Evolutionary conservation across 2,329 filamentous ascomycete genomes (phyloP).

Genomic region (Amylocarpus encephaloides): DNA sequence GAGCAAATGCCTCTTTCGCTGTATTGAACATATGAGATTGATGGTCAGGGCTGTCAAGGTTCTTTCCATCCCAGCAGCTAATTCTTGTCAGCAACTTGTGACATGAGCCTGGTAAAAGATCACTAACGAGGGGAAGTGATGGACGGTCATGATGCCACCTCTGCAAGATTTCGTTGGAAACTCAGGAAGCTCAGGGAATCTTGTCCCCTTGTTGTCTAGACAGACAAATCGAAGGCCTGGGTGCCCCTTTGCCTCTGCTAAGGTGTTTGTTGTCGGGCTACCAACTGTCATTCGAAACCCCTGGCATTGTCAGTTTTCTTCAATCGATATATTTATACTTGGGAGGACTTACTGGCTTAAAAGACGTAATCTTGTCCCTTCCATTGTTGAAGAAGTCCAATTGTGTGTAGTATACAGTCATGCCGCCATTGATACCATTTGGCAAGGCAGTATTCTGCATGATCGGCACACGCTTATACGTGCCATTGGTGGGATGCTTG

Average conservation of each 20-base stretch:
- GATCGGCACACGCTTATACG: slow-evolving; percentile 38
- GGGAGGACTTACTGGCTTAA: slow-evolving; percentile 36
- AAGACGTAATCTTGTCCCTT: slow-evolving; percentile 40
- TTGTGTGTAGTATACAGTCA: slow-evolving; percentile 35
- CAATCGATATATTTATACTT: not conserved
- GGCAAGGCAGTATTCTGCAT: slow-evolving; percentile 27
- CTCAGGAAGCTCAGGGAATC: slow-evolving; percentile 37
- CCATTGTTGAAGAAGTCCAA: slow-evolving; percentile 35
- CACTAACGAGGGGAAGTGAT: slow-evolving; percentile 45
- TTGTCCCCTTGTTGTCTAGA: slow-evolving; percentile 36
- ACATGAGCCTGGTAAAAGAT: not conserved
- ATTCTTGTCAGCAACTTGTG: not conserved
- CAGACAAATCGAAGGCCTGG: slow-evolving; percentile 51
- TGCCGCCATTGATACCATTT: slow-evolving; percentile 30
- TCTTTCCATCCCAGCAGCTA: slow-evolving; percentile 54
- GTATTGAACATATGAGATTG: slow-evolving; percentile 50
- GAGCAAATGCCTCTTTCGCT: slow-evolving; percentile 27
- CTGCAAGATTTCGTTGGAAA: slow-evolving; percentile 50
- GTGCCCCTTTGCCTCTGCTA: slow-evolving; percentile 31
- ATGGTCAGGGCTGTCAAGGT: slow-evolving; percentile 42
- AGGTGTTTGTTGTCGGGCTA: slow-evolving; percentile 44
- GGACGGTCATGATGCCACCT: slow-evolving; percentile 43
- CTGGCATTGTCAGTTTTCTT: slow-evolving; percentile 37
- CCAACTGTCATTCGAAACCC: slow-evolving; percentile 62
- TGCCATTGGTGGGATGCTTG: slow-evolving; percentile 44